Conservation (phyloP, 805 yeast species). For the Ogataea parapolymorpha region DNA sequence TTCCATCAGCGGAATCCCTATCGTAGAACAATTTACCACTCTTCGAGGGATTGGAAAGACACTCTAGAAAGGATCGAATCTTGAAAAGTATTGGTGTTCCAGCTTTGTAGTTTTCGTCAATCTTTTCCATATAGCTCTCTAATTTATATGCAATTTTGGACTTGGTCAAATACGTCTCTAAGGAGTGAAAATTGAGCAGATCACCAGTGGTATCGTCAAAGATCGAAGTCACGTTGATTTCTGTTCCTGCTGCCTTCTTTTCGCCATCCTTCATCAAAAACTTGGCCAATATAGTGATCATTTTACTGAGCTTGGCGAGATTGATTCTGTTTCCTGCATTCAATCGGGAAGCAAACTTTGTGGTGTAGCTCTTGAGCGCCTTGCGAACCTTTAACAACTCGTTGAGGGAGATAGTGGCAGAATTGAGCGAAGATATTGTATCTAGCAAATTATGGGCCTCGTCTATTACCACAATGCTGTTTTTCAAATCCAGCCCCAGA, state of each 20-base stretch:
- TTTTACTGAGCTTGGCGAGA: constrained; percentile 56
- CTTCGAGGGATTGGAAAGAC: constrained; percentile 66
- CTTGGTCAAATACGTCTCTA: constrained; percentile 58
- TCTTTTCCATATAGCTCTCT: constrained; percentile 50
- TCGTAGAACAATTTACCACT: constrained; percentile 80
- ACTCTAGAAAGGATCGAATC: constrained; percentile 58
- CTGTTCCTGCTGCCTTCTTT: constrained; percentile 48
- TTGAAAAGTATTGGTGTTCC: constrained; percentile 59
- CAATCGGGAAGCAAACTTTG: constrained; percentile 59
- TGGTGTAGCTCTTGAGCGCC: constrained; percentile 53
- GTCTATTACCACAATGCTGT: constrained; percentile 75
- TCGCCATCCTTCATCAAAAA: constrained; percentile 40
- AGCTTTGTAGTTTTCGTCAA: constrained; percentile 3
- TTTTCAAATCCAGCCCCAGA: constrained; percentile 54
- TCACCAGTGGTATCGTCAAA: constrained; percentile 64
- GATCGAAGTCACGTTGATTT: constrained; percentile 48
- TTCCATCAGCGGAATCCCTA: constrained; percentile 27
- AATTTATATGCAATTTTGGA: constrained; percentile 83
- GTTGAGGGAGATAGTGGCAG: constrained; percentile 49
- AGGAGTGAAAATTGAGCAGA: constrained; percentile 61
- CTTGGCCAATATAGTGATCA: constrained; percentile 48
- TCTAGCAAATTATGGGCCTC: constrained; percentile 91
- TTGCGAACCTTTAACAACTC: constrained; percentile 46
- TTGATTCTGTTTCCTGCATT: constrained; percentile 71
- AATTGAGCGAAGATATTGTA: constrained; percentile 65